Evolutionary conservation across 139 green algal genomes (phyloP).

Genomic region (Chlorella ohadii): DNA sequence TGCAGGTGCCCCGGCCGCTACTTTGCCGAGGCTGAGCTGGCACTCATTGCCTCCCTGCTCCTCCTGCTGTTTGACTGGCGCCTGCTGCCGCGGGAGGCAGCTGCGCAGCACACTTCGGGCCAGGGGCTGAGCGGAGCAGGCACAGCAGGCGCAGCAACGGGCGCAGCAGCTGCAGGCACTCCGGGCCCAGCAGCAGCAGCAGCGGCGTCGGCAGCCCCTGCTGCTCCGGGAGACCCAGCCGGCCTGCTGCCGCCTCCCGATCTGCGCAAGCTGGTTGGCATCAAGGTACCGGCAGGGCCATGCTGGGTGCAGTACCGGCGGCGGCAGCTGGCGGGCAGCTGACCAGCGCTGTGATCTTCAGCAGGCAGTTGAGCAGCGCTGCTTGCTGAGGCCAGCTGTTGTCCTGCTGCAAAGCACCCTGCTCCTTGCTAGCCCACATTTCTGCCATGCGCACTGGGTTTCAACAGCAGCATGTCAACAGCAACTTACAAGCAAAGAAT

Average conservation of each 20-base stretch:
- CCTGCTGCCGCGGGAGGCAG: conserved; percentile 8
- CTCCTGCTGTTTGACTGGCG: conserved; percentile 44
- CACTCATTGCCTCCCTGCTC: conserved; percentile 61
- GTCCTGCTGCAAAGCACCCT: too few species aligned
- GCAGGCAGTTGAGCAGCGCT: too few species aligned
- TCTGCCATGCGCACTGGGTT: too few species aligned
- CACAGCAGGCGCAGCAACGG: neutral
- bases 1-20: conserved; percentile 75
- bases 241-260: conserved; percentile 32
- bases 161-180: neutral
- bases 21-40: conserved; percentile 81
- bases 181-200: neutral
- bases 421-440: too few species aligned
- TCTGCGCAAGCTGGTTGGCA: conserved; percentile 36
- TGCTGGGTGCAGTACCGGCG: conserved; percentile 36
- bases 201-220: neutral
- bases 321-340: neutral
- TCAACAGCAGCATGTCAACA: too few species aligned
- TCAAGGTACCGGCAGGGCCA: conserved; percentile 37
- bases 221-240: conserved; percentile 15
- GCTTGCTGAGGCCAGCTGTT: too few species aligned
- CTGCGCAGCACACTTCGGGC: neutral
- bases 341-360: too few species aligned
- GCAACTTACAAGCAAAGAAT: too few species aligned
- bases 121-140: neutral